Base-by-base conservation (phyloP, 352 stramenopile species). In the Peronospora farinosa region DNA sequence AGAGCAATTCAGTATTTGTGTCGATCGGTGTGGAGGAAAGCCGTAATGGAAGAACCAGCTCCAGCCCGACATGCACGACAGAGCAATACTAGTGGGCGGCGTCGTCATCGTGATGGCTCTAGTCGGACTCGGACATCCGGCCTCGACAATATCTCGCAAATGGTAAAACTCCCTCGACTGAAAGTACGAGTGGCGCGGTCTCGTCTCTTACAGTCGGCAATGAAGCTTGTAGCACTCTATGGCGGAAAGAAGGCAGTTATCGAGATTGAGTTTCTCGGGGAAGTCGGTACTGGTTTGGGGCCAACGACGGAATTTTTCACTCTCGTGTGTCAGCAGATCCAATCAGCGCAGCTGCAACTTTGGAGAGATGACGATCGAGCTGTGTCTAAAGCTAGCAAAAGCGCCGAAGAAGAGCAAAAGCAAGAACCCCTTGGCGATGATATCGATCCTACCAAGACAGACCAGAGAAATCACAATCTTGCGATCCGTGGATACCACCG, bases 281-380 rank as follows among this genome's bases (percentile, higher is more conserved):
- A 90, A 72, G 79, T 90, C 2, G 79, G 79, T 7, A 90, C 76
- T 0, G 79, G 79, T 9, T 23, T 88, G 11, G 79, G 79, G 7
- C 79, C 79, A 2, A 90, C 79, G 11, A 90, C 79, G 0, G 79
- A 90, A 40, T 90, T 90, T 44, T 90, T 80, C 40, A 87, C 76
- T 19, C 66, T 90, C 0, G 71, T 88, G 8, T 86, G 74, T 13
- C 67, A 86, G n/a, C 70, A 86, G 31, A 70, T 90, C 2, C 79
- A 90, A 39, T 65, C 72, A 0, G 66, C 75, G 37, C 54, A 69
- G n/a, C 40, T 90, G 23, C 62, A 65, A 12, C 38, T 90, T 21
- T 90, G 79, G 79, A 52, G 61, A 27, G 66, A 85, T 40, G 74
- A 85, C 8, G 61, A 77, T 32, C 41, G 48, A 19, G 19, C n/a